Percentiles rank a stretch among this genome's conserved stretches.
phyloP scores from a whole-genome alignment of 805 yeast species.

The Zygoascus tannicola region DNA sequence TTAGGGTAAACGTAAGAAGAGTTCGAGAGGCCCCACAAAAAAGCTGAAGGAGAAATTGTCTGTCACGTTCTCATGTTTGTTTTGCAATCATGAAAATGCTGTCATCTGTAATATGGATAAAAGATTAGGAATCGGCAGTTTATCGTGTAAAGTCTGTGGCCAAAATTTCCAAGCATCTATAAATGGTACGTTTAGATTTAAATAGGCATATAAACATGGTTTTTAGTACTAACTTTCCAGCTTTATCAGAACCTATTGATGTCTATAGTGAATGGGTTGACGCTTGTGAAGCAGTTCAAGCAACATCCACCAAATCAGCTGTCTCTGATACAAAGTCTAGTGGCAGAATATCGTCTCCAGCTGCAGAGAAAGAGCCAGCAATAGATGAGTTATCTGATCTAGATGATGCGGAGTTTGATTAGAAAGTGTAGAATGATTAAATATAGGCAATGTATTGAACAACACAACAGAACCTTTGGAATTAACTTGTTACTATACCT shows the following conservation, averaged over 20 bases:
- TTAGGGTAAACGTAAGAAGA: slow-evolving; percentile 75
- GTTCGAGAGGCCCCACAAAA: slow-evolving; percentile 72
- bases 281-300: slow-evolving; percentile 85
- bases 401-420: slow-evolving; percentile 18
- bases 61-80: slow-evolving; percentile 78
- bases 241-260: slow-evolving; percentile 79
- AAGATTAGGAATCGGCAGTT: slow-evolving; percentile 70
- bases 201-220: background rate
- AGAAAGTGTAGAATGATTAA: slow-evolving; percentile 1
- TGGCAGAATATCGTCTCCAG: slow-evolving; percentile 12
- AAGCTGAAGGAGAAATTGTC: slow-evolving; percentile 71
- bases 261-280: slow-evolving; percentile 97
- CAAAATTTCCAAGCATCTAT: slow-evolving; percentile 86
- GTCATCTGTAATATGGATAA: slow-evolving; percentile 84
- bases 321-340: slow-evolving; percentile 4
- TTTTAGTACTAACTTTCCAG: slow-evolving; percentile 11
- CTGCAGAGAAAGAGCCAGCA: slow-evolving; percentile 19
- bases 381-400: slow-evolving; percentile 21
- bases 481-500: too few relatives aligned
- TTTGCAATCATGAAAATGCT: slow-evolving; percentile 92
- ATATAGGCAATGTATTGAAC: background rate
- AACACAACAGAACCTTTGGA: too few relatives aligned
- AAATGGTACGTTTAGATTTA: slow-evolving; percentile 36
- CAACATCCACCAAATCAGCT: slow-evolving; percentile 36
- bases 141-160: slow-evolving; percentile 89